These are phyloP conservation scores for Aeminium ludgeri DNA, from an alignment of 495 filamentous ascomycete species.

Conservation along the genomic window DNA sequence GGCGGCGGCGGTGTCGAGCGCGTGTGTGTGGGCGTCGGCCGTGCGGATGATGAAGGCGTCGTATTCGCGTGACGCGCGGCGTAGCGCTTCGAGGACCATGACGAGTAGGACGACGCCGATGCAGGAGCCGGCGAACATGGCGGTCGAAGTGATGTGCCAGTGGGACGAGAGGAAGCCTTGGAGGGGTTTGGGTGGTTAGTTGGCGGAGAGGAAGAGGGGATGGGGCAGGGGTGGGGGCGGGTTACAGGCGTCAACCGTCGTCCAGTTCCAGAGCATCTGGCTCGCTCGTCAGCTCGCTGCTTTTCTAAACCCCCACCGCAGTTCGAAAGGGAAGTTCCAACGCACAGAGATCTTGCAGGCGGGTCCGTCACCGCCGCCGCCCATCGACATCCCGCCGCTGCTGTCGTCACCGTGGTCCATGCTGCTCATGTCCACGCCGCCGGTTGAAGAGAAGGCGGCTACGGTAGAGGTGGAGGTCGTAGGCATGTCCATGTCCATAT, in stretches of 20 bases:
- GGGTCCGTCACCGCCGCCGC: constrained; percentile 13
- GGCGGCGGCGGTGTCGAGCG: background rate
- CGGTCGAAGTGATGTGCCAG: constrained; percentile 46
- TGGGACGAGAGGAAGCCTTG: constrained; percentile 38
- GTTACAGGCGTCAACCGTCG: constrained; percentile 48
- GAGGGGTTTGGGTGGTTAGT: constrained; percentile 21
- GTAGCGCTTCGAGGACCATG: constrained; percentile 44
- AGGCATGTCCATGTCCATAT: constrained; percentile 4
- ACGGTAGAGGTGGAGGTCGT: constrained; percentile 7
- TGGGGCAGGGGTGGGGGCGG: background rate
- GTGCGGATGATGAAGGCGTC: constrained; percentile 39
- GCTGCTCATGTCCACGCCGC: background rate
- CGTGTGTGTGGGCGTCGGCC: constrained; percentile 21
- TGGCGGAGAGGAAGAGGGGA: constrained; percentile 7
- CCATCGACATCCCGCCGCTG: constrained; percentile 18
- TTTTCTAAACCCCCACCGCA: constrained; percentile 1
- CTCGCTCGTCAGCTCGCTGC: background rate
- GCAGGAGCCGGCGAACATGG: constrained; percentile 53
- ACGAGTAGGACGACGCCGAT: constrained; percentile 51
- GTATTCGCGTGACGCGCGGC: constrained; percentile 41
- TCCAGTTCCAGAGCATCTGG: constrained; percentile 68
- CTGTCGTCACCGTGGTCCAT: constrained; percentile 1
- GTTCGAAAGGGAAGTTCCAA: background rate
- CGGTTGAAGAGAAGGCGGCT: background rate
- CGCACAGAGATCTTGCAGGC: constrained; percentile 31